Base-by-base conservation (phyloP, 768 basidiomycete species). In the Xerocomus brunneocitrinus region DNA sequence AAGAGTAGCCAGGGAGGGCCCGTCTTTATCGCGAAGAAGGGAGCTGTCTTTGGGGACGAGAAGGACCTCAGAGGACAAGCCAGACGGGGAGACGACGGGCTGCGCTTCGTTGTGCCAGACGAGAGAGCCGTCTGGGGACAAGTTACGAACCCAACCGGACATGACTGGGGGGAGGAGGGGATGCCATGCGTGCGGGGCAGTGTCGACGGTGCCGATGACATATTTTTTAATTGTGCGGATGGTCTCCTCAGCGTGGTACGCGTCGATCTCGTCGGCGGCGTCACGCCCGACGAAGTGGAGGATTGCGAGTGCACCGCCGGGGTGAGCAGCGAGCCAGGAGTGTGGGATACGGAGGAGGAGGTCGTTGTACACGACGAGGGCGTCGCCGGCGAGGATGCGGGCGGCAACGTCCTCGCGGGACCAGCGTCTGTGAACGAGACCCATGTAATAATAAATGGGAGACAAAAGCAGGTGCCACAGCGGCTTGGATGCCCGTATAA, bases 211-310 rank as follows among this genome's bases (percentile, higher is more conserved):
- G 25, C 87, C 95, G 24, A 94, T 74, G 49, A 81, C 78, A 65
- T 85, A 95, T 16, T 57, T 60, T 27, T 54, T 68, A 19, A 70
- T 68, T 63, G 56, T 62, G n/a, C 52, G 58, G 44, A 65, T 40
- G 19, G 68, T 67, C 43, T 60, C 50, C 35, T 81, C 77, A 7
- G 76, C 75, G 67, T 99, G 97, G 72, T 89, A 98, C 22, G 93
- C 95, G 57, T 91, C 82, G 32, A 98, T 89, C 69, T 99, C 97
- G 73, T 95, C 89, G 0, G 91, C 82, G 0, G 95, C 95, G 66
- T 99, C 95, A 51, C 95, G 80, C 3, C 95, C 97, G 39, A 98
- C 84, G 62, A 94, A 98, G 72, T 99, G 97, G 25, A 95, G 83
- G 53, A 99, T 82, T 13, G 93, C 80, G 46, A 98, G 85, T 4